phyloP scores from a whole-genome alignment of 2,329 filamentous ascomycete genomes.

The Diaporthe sp. region DNA sequence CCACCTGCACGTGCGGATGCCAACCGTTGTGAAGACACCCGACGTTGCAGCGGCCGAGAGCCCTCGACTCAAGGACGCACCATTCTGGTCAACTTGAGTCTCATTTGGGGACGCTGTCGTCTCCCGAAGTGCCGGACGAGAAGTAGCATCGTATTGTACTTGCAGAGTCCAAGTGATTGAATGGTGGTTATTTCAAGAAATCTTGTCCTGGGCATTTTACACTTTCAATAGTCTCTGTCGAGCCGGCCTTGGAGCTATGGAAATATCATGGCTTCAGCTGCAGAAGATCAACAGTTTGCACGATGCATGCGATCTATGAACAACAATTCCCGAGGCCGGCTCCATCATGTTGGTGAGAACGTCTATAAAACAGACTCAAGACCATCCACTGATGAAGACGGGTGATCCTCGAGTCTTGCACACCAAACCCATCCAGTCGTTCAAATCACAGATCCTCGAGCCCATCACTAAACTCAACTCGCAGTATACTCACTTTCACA shows the following conservation, averaged over 20 bases:
- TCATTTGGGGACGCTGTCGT: not conserved
- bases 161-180: not conserved
- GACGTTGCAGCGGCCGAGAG: slow-evolving; percentile 4
- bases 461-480: too few species aligned
- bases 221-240: slow-evolving; percentile 4
- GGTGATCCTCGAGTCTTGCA: too few species aligned
- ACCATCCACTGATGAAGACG: not conserved
- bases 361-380: not conserved
- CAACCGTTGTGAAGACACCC: slow-evolving; percentile 5
- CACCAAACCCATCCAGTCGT: too few species aligned
- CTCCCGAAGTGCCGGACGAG: not conserved
- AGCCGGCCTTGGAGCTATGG: not conserved
- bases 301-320: too few species aligned
- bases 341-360: not conserved
- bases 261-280: not conserved
- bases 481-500: too few species aligned
- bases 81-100: not conserved
- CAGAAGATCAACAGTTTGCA: too few species aligned
- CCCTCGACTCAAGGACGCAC: slow-evolving; percentile 5
- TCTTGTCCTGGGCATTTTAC: slow-evolving; percentile 6
- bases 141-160: not conserved
- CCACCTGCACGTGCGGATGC: slow-evolving; percentile 17
- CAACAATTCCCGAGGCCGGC: not conserved
- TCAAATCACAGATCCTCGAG: too few species aligned
- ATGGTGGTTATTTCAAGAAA: slow-evolving; percentile 19